Evolutionary conservation across 306 rosid genomes (phyloP).

Genomic region (Vigna angularis): DNA sequence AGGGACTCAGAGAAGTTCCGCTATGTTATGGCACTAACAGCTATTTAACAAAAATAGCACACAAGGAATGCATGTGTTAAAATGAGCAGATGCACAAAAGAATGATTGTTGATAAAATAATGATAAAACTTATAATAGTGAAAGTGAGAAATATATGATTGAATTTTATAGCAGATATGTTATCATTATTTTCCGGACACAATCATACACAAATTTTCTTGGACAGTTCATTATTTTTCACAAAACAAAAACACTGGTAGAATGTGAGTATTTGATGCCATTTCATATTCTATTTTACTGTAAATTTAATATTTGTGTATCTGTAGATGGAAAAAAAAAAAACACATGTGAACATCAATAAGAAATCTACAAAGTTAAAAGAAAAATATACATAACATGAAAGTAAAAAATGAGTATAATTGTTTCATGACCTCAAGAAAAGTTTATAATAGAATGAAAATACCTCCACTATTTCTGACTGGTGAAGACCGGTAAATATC

Average conservation of each 20-base stretch:
- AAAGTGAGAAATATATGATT: background rate
- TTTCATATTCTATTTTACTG: background rate
- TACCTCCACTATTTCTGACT: slow-evolving; percentile 86
- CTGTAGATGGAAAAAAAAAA: background rate
- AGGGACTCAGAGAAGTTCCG: too few relatives aligned
- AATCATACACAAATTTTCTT: background rate
- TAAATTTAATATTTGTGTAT: background rate
- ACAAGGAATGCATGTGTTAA: slow-evolving; percentile 16
- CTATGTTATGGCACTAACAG: too few relatives aligned
- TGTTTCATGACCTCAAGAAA: slow-evolving; percentile 25
- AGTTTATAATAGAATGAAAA: slow-evolving; percentile 26
- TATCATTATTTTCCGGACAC: background rate
- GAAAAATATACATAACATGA: background rate
- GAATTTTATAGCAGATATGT: background rate
- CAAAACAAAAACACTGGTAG: background rate
- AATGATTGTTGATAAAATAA: background rate
- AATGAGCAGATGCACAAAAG: slow-evolving; percentile 1
- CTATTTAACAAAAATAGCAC: too few relatives aligned
- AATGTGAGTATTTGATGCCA: background rate
- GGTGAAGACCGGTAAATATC: slow-evolving; percentile 59
- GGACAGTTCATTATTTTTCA: background rate
- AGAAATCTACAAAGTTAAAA: background rate
- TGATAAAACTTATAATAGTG: background rate
- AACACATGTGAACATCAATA: background rate
- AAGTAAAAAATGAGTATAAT: background rate